These are phyloP conservation scores for Penicillium sp. DNA, from an alignment of 2,329 filamentous ascomycete genomes.

Conservation along the genomic window DNA sequence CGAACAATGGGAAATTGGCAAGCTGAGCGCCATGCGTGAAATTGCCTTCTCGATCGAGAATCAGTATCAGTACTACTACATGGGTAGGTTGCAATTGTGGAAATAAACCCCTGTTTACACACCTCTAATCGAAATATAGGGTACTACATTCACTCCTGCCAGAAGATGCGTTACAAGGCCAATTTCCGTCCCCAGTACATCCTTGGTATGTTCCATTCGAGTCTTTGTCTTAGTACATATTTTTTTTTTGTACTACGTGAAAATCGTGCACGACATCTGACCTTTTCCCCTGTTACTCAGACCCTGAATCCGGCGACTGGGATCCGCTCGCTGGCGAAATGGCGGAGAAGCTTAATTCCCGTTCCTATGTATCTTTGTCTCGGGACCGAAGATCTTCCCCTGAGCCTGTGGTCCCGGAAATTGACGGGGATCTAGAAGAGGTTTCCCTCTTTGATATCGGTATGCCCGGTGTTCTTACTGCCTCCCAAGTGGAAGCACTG, in stretches of 20 bases:
- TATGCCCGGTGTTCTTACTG: slow-evolving; percentile 49
- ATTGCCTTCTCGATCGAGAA: slow-evolving; percentile 56
- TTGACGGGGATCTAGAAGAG: slow-evolving; percentile 34
- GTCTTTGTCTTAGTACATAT: neutral
- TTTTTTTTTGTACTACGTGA: neutral
- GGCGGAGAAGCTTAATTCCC: slow-evolving; percentile 42
- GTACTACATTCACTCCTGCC: slow-evolving; percentile 61
- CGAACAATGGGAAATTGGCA: slow-evolving; percentile 62
- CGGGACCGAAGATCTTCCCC: slow-evolving; percentile 32
- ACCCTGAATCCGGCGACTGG: slow-evolving; percentile 50
- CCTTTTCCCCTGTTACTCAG: slow-evolving; percentile 26
- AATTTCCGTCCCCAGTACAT: slow-evolving; percentile 49
- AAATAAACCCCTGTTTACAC: neutral
- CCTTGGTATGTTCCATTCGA: slow-evolving; percentile 39
- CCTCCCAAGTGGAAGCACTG: slow-evolving; percentile 43
- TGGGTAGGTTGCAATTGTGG: slow-evolving; percentile 48
- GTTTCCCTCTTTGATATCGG: slow-evolving; percentile 48
- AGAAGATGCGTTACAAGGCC: slow-evolving; percentile 55
- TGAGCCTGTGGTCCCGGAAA: slow-evolving; percentile 3
- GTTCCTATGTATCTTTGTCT: slow-evolving; percentile 48
- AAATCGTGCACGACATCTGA: slow-evolving; percentile 4
- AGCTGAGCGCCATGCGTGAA: slow-evolving; percentile 62
- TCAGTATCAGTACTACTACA: slow-evolving; percentile 63
- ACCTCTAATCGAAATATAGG: slow-evolving; percentile 36
- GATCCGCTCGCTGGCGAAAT: slow-evolving; percentile 46